Conservation (phyloP, 2,329 filamentous ascomycete genomes). For the Dryadomyces sulphureus region DNA sequence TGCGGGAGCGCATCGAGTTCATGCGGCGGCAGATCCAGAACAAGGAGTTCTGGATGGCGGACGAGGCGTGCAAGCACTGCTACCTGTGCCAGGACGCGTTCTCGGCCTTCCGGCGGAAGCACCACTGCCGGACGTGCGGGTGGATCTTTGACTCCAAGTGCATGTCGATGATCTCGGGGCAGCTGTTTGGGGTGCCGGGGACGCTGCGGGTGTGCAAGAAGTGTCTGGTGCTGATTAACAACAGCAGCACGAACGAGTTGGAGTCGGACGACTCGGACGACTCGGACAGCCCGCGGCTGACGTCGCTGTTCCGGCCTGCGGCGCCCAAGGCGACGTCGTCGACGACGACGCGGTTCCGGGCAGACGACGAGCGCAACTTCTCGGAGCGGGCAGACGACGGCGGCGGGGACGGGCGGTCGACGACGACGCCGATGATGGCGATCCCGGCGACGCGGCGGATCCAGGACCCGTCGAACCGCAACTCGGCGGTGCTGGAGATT, state of each 20-base stretch:
- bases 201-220: constrained; percentile 83
- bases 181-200: constrained; percentile 73
- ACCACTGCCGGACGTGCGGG: constrained; percentile 92
- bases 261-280: constrained; percentile 73
- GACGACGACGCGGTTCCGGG: constrained; percentile 19
- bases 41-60: constrained; percentile 98
- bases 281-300: constrained; percentile 59
- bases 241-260: constrained; percentile 83
- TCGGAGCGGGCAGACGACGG: constrained; percentile 26
- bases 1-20: constrained; percentile 48
- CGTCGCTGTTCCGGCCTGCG: constrained; percentile 44
- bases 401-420: constrained; percentile 35
- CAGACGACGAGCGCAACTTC: constrained; percentile 25
- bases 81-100: constrained; percentile 86
- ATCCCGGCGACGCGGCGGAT: constrained; percentile 50
- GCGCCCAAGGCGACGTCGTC: constrained; percentile 27
- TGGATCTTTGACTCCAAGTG: constrained; percentile 98
- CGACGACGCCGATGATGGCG: constrained; percentile 58
- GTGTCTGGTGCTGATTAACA: constrained; percentile 81
- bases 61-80: constrained; percentile 95
- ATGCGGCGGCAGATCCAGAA: constrained; percentile 79
- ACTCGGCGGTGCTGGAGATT: constrained; percentile 81
- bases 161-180: constrained; percentile 77
- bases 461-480: constrained; percentile 60
- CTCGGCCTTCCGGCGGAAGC: constrained; percentile 86